These are phyloP conservation scores for Xylaria sp. DNA, from an alignment of 2,329 filamentous ascomycete genomes.

Conservation along the genomic window DNA sequence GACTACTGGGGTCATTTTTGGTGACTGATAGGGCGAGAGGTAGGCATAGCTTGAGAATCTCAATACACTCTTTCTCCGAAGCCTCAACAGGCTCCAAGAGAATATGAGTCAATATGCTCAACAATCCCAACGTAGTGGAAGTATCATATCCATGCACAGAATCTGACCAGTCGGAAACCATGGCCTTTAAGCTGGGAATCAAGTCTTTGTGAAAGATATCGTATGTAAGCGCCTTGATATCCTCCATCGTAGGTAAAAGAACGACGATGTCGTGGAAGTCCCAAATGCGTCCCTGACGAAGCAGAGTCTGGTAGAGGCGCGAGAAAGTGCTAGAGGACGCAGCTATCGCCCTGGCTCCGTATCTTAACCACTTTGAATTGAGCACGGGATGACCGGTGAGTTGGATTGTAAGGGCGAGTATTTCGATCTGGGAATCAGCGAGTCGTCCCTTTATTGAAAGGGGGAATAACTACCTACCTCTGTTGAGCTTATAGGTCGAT, in stretches of 20 bases:
- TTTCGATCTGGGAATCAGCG: slow-evolving; percentile 35
- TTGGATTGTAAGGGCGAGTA: slow-evolving; percentile 35
- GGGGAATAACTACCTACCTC: slow-evolving; percentile 27
- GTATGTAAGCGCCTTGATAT: slow-evolving; percentile 25
- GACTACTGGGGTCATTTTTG: slow-evolving; percentile 37
- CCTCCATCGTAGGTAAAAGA: slow-evolving; percentile 21
- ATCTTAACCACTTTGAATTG: slow-evolving; percentile 24
- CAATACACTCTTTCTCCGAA: slow-evolving; percentile 22
- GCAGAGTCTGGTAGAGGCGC: slow-evolving; percentile 37
- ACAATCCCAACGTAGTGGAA: slow-evolving; percentile 40
- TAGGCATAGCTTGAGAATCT: slow-evolving; percentile 29
- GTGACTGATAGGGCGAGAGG: slow-evolving; percentile 38
- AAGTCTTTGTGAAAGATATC: slow-evolving; percentile 26
- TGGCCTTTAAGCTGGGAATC: slow-evolving; percentile 23
- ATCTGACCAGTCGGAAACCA: slow-evolving; percentile 39
- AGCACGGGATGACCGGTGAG: slow-evolving; percentile 26
- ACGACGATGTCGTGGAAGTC: slow-evolving; percentile 42
- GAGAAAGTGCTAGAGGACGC: slow-evolving; percentile 8
- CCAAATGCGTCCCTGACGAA: slow-evolving; percentile 44
- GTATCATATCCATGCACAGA: slow-evolving; percentile 34
- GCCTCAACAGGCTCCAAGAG: slow-evolving; percentile 25
- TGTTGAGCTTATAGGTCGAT: slow-evolving; percentile 31
- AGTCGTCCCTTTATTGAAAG: background rate
- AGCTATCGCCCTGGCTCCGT: slow-evolving; percentile 6
- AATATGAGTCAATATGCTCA: slow-evolving; percentile 39